Evolutionary conservation across 768 basidiomycete species (phyloP), one percentile per base, ranked within the genome.

Genomic region (Pisolithus orientalis): DNA sequence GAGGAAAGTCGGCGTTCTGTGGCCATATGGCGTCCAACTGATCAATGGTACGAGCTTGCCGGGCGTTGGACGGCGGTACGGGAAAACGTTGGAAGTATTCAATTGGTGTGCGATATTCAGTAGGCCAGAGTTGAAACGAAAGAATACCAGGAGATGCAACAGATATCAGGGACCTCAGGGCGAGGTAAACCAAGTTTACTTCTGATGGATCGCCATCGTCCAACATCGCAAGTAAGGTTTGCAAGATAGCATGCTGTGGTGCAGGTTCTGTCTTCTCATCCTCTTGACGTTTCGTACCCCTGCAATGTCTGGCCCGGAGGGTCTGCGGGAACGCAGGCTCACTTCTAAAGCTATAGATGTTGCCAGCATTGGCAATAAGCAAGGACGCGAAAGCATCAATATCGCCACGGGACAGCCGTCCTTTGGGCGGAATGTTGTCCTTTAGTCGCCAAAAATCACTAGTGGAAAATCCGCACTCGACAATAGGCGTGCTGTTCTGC

Each of bases 381-480:
- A 93, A 71, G 8, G 77, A 74, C 14, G 84, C 78, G 59, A 93
- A 94, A 1, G 87, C 87, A 47, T 83, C 73, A 16, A 86, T 72
- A 61, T 92, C 89, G 32, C 81, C 82, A 37, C 77, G 76, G 45
- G 80, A 79, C n/a, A 91, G 69, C 28, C 75, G 69, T 1, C 72
- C 67, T 5, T 60, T 56, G 1, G 74, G 50, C 5, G 89, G 89
- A 40, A 94, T 85, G 60, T 79, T 85, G 24, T 83, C 81, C 62
- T 91, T 92, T 62, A 95, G 70, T 38, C 82, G 78, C 93, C 93
- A 96, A 65, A 94, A 93, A 57, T 86, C 83, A 8, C 72, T 72
- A 49, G 71, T 69, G 0, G 79, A 70, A 51, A 88, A 89, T n/a
- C 28, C 73, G 71, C 6, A 66, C 64, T 50, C 70, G 65, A 13